These are phyloP conservation scores for Lyophyllum semitale DNA, from an alignment of 768 basidiomycete genomes.

Conservation along the genomic window DNA sequence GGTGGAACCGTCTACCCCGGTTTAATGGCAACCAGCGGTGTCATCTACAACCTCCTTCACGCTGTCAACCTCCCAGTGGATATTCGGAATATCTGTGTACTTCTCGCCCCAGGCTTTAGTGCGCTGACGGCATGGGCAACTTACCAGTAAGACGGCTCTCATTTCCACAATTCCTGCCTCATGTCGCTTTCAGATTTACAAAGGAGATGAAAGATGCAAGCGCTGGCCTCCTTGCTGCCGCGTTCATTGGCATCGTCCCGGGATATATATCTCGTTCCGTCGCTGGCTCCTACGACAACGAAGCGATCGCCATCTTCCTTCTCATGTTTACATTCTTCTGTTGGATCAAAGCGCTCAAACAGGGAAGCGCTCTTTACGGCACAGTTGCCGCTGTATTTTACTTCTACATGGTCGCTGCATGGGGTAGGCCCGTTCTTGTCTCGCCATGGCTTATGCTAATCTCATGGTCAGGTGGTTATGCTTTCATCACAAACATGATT, in stretches of 20 bases:
- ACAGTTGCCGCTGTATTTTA: constrained; percentile 93
- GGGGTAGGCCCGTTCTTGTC: constrained; percentile 62
- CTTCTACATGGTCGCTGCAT: constrained; percentile 99
- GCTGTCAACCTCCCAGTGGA: constrained; percentile 93
- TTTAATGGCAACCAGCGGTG: constrained; percentile 95
- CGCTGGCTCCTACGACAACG: constrained; percentile 99
- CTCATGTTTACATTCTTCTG: constrained; percentile 98
- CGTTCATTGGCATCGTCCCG: constrained; percentile 97
- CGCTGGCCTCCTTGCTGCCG: constrained; percentile 95
- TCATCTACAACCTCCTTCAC: constrained; percentile 92
- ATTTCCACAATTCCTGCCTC: not conserved
- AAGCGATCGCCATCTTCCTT: constrained; percentile 99
- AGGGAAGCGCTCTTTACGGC: constrained; percentile 90
- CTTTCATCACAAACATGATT: constrained; percentile 99
- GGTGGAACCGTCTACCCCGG: constrained; percentile 99
- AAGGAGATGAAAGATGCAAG: constrained; percentile 95
- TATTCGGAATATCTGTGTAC: constrained; percentile 94
- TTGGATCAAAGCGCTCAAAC: constrained; percentile 96
- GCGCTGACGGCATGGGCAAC: constrained; percentile 96
- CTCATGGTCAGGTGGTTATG: constrained; percentile 77
- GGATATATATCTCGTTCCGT: constrained; percentile 99
- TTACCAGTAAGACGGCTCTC: constrained; percentile 68
- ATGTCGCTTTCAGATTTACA: constrained; percentile 68
- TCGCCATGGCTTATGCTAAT: constrained; percentile 6
- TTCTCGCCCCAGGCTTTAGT: constrained; percentile 95